Conservation (phyloP, 192 early-diverging fungal genomes). For the Tieghemiomyces parasiticus region DNA sequence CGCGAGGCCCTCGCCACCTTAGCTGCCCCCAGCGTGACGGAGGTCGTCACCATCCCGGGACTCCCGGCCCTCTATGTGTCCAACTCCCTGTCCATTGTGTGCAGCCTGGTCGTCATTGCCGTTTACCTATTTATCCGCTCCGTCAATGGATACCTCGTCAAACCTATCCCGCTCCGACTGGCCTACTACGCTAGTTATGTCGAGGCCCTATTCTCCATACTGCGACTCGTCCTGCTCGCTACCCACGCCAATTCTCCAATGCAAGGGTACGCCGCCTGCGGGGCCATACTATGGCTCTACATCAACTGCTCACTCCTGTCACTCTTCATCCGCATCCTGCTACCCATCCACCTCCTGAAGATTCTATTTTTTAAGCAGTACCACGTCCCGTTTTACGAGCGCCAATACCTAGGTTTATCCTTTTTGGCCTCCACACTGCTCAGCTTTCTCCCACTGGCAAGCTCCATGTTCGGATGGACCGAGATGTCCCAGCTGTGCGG, state of each 20-base stretch:
- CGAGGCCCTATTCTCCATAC: background rate
- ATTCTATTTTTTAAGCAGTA: constrained; percentile 12
- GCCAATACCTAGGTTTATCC: background rate
- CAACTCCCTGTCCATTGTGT: constrained; percentile 1
- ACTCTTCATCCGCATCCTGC: constrained; percentile 6
- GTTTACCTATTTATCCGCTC: constrained; percentile 1
- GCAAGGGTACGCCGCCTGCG: background rate
- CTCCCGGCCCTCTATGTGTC: constrained; percentile 1
- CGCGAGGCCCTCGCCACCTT: too few species aligned
- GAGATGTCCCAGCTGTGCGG: constrained; percentile 3
- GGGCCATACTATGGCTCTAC: constrained; percentile 1
- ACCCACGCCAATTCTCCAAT: background rate
- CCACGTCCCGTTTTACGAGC: constrained; percentile 10
- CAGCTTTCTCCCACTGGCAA: background rate
- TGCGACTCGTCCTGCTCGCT: background rate
- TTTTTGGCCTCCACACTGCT: constrained; percentile 5
- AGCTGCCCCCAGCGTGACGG: too few species aligned
- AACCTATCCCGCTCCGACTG: constrained; percentile 4
- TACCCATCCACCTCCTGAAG: constrained; percentile 8
- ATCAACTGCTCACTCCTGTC: constrained; percentile 7
- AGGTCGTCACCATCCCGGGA: background rate
- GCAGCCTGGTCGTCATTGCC: background rate
- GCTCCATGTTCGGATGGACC: constrained; percentile 10
- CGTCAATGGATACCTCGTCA: constrained; percentile 7
- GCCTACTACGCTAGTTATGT: constrained; percentile 7